These are phyloP conservation scores for Coemansia sp. DNA, from an alignment of 192 early-diverging fungal species.

Conservation along the genomic window DNA sequence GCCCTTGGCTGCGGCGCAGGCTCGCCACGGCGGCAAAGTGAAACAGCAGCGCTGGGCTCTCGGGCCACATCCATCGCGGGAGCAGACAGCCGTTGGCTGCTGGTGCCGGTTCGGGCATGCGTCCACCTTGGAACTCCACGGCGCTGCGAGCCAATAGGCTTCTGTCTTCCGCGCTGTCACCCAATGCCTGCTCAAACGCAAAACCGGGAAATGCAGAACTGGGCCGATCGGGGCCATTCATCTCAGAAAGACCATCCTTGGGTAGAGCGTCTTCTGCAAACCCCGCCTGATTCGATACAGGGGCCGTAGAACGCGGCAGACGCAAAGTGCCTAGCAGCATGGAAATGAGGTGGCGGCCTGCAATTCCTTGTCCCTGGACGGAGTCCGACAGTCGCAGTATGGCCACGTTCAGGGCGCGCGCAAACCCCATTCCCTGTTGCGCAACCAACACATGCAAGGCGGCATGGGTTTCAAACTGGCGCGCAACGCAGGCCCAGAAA, in stretches of 20 bases:
- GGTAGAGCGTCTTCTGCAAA: background rate
- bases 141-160: too few relatives aligned
- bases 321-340: conserved; percentile 20
- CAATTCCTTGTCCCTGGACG: background rate
- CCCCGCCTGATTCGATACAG: conserved; percentile 5
- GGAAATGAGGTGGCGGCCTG: background rate
- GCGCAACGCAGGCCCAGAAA: conserved; percentile 28
- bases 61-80: conserved; percentile 41
- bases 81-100: conserved; percentile 3
- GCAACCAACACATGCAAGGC: conserved; percentile 17
- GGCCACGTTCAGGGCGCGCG: conserved; percentile 9
- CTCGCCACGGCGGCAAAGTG: conserved; percentile 29
- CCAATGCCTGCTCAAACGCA: conserved; percentile 34
- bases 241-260: background rate
- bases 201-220: conserved; percentile 31
- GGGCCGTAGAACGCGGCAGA: conserved; percentile 1
- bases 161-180: background rate
- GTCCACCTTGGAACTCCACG: background rate
- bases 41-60: conserved; percentile 20
- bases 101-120: background rate
- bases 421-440: conserved; percentile 26
- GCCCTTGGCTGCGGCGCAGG: conserved; percentile 8
- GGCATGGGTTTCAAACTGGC: conserved; percentile 23
- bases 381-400: conserved; percentile 1
- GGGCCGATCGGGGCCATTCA: background rate